A percentile compares a stretch with the other conserved stretches of the same genome.
Evolutionary conservation across 192 early-diverging fungal genomes (phyloP).

Genomic region (Geranomyces michiganensis): DNA sequence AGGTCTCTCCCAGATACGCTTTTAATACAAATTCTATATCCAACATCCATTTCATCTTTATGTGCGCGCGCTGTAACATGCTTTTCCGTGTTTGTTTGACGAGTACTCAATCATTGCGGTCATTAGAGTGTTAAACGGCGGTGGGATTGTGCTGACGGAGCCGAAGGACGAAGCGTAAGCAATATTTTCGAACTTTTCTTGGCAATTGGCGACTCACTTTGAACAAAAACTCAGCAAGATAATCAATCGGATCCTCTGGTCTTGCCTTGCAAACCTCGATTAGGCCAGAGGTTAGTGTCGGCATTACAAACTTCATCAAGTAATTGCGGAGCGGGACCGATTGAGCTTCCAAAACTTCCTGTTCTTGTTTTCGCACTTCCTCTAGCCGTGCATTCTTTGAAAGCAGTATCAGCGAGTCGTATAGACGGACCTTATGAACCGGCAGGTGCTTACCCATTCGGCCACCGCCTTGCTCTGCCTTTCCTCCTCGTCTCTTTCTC

Average conservation of each 20-base stretch:
- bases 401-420: neutral
- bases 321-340: slow-evolving; percentile 64
- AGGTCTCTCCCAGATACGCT: too few relatives aligned
- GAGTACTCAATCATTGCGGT: too few relatives aligned
- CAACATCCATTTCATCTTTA: too few relatives aligned
- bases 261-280: slow-evolving; percentile 66
- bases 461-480: slow-evolving; percentile 56
- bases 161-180: neutral
- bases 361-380: slow-evolving; percentile 65
- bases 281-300: slow-evolving; percentile 62
- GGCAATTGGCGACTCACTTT: slow-evolving; percentile 37
- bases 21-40: too few relatives aligned
- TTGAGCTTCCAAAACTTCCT: slow-evolving; percentile 65
- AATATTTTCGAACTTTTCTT: neutral
- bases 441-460: slow-evolving; percentile 53
- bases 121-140: too few relatives aligned
- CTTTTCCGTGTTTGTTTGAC: too few relatives aligned
- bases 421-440: too few relatives aligned
- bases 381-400: slow-evolving; percentile 54
- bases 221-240: slow-evolving; percentile 63
- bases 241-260: slow-evolving; percentile 66
- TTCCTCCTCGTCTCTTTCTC: slow-evolving; percentile 60
- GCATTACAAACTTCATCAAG: slow-evolving; percentile 66
- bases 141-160: too few relatives aligned
- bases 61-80: too few relatives aligned